A percentile compares a stretch with the other conserved stretches of the same genome.
Evolutionary conservation across 768 basidiomycete species (phyloP).

Genomic region (Lentinula aciculospora): DNA sequence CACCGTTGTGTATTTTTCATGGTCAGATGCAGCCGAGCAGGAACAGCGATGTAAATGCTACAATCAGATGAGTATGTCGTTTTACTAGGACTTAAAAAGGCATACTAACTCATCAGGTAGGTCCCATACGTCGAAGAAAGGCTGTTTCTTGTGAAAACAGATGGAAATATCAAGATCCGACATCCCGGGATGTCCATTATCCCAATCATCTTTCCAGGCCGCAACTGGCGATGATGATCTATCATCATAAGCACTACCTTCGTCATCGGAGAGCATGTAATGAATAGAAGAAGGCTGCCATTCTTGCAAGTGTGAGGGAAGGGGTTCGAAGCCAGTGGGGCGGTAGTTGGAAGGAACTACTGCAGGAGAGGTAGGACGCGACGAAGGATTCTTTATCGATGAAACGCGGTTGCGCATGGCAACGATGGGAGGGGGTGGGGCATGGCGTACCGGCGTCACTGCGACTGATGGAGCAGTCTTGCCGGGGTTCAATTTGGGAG

Average conservation of each 20-base stretch:
- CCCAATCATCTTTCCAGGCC: conserved; percentile 4
- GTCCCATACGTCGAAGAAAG: conserved; percentile 9
- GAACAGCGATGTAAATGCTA: conserved; percentile 7
- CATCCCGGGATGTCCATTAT: conserved; percentile 1
- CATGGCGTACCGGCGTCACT: not conserved
- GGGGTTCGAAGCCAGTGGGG: conserved; percentile 4
- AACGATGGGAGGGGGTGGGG: conserved; percentile 6
- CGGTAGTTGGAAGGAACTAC: not conserved
- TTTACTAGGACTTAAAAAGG: not conserved
- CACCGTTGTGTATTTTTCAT: not conserved
- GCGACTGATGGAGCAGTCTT: conserved; percentile 4
- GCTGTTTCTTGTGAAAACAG: conserved; percentile 6
- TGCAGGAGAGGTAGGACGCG: not conserved
- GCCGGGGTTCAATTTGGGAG: conserved; percentile 4
- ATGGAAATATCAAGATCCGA: conserved; percentile 3
- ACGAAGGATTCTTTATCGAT: not conserved
- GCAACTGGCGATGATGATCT: not conserved
- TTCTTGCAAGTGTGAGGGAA: conserved; percentile 4
- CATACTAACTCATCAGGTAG: conserved; percentile 4
- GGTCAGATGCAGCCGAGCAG: not conserved
- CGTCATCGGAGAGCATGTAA: not conserved
- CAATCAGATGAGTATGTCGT: not conserved
- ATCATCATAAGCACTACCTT: not conserved
- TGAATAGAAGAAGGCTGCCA: conserved; percentile 3
- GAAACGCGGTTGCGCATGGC: not conserved